Evolutionary conservation across 1,284 basidiomycete species (phyloP), one percentile per base, ranked within the genome.

Genomic region (Gymnopus androsaceus): DNA sequence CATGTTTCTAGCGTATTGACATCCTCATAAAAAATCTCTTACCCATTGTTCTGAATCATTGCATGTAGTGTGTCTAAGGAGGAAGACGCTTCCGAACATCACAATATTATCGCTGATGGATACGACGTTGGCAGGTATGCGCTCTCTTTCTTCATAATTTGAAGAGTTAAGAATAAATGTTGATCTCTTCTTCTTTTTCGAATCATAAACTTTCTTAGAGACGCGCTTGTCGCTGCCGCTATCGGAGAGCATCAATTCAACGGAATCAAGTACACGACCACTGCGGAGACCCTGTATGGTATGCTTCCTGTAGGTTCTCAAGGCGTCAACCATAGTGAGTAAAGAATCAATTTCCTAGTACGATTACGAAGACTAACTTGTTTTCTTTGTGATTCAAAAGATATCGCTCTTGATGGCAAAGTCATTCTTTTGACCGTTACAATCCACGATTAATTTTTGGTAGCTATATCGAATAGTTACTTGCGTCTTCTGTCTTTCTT

Each of bases 1-100:
- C 3, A 61, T 82, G 30, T 85, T 85, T 65, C 69, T 85, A 17
- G 83, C 81, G 79, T 83, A 64, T 60, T 79, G 71, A 21, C 25
- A 41, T 33, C 7, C 8, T 36, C 15, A 44, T 5, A 11, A 7
- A 14, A 30, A 8, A 5, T 33, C 4, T 42, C n/a, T 6, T 7
- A 34, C 15, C 28, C 8, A 17, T 49, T 36, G 2, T 17, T 21
- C 9, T 56, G 27, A 36, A 56, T 17, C 36, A 14, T 36, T 33
- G n/a, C 27, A 9, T 28, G 1, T 33, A 83, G 81, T 1, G 78
- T 80, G 4, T 83, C 82, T 21, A 61, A 77, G 60, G 82, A 83
- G 67, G 72, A 78, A 61, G 60, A 75, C 30, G 63, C 64, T 9
- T 54, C 60, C 3, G 61, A 81, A 0, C 47, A 69, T 37, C 84